phyloP scores from a whole-genome alignment of 2,329 filamentous ascomycete species.

The Didymella sp. region DNA sequence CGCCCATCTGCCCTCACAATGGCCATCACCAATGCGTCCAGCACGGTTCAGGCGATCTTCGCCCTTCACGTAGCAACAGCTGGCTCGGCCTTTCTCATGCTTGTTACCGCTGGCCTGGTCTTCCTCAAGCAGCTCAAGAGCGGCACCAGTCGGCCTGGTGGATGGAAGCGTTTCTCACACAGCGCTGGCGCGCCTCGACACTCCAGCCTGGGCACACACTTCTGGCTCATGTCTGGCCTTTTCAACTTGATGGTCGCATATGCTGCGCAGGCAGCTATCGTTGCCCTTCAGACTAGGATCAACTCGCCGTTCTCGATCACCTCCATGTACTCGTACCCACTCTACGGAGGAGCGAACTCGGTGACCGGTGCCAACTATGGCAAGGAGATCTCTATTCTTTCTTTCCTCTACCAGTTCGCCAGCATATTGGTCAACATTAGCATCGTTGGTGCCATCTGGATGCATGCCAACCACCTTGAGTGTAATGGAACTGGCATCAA shows the following conservation, averaged over 20 bases:
- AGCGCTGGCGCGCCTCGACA: conserved; percentile 10
- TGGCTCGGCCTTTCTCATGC: conserved; percentile 17
- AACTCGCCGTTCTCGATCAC: conserved; percentile 25
- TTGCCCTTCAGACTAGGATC: conserved; percentile 23
- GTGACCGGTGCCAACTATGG: conserved; percentile 7
- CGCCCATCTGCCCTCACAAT: background rate
- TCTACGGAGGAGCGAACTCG: conserved; percentile 9
- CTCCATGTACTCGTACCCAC: conserved; percentile 25
- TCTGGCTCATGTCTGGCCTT: conserved; percentile 26
- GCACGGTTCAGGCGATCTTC: conserved; percentile 28
- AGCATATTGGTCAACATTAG: conserved; percentile 24
- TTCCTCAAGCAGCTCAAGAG: conserved; percentile 22
- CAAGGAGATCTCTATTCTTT: conserved; percentile 26
- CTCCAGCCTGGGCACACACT: conserved; percentile 21
- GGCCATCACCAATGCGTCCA: conserved; percentile 23
- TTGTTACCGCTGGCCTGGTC: conserved; percentile 19
- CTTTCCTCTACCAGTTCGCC: conserved; percentile 27
- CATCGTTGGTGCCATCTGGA: conserved; percentile 38
- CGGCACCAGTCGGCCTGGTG: conserved; percentile 17
- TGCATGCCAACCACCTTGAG: conserved; percentile 28
- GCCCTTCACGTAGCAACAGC: conserved; percentile 27
- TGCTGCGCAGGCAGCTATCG: conserved; percentile 23
- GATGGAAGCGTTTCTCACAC: conserved; percentile 15
- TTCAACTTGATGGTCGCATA: conserved; percentile 27
- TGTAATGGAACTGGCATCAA: conserved; percentile 24